phyloP scores from a whole-genome alignment of 768 basidiomycete genomes.

The Rubroboletus satanas region DNA sequence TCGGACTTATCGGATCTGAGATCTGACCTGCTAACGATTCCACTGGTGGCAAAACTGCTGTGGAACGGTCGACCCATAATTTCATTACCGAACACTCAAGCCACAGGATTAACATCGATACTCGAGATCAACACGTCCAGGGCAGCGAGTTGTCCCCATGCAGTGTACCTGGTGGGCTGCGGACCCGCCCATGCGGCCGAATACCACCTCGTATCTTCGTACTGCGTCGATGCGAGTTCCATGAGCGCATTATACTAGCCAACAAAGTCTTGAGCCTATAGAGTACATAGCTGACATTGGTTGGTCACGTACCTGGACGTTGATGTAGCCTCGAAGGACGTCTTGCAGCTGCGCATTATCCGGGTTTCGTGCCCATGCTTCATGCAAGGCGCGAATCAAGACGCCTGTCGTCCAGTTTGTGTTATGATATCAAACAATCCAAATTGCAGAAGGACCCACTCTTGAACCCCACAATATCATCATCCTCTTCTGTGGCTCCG shows the following conservation, averaged over 20 bases:
- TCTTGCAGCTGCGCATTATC: slow-evolving; percentile 36
- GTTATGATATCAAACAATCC: background rate
- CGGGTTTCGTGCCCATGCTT: slow-evolving; percentile 41
- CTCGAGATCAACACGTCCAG: slow-evolving; percentile 13
- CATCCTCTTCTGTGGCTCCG: slow-evolving; percentile 36
- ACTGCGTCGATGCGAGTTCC: slow-evolving; percentile 7
- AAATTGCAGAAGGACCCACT: slow-evolving; percentile 25
- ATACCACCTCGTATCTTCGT: slow-evolving; percentile 2
- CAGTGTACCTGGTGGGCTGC: background rate
- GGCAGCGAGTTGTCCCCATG: slow-evolving; percentile 12
- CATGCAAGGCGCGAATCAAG: slow-evolving; percentile 45
- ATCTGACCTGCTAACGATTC: background rate
- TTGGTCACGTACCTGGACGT: slow-evolving; percentile 42
- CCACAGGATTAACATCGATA: slow-evolving; percentile 2
- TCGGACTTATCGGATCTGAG: background rate
- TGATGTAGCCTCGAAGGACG: slow-evolving; percentile 46
- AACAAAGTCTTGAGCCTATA: background rate
- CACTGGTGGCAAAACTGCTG: background rate
- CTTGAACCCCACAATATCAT: slow-evolving; percentile 53
- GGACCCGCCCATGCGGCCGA: slow-evolving; percentile 11
- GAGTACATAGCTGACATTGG: too few species aligned
- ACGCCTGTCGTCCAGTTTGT: slow-evolving; percentile 27
- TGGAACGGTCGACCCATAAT: too few species aligned
- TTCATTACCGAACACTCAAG: background rate
- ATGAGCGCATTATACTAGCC: slow-evolving; percentile 6